phyloP scores from a whole-genome alignment of 2,329 filamentous ascomycete species.

The Ophiocordyceps camponoti-floridani region DNA sequence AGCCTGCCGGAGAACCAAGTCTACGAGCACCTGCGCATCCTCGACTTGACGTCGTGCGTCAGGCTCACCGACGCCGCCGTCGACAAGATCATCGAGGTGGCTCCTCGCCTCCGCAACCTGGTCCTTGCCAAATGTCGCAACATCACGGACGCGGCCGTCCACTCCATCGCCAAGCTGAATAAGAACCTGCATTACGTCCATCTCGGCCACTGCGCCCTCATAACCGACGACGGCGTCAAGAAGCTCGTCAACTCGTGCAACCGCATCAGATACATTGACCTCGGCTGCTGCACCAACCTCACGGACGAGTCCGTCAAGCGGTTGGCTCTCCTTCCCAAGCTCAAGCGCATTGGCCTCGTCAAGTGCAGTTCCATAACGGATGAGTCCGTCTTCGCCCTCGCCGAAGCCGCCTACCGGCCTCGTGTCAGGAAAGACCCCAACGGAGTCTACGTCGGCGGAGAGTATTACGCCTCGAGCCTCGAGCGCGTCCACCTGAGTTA shows the following conservation, averaged over 20 bases:
- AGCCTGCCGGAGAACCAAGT: constrained; percentile 48
- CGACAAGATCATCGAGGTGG: constrained; percentile 69
- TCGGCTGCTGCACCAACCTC: constrained; percentile 82
- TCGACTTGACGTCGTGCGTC: constrained; percentile 80
- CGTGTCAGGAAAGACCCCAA: constrained; percentile 29
- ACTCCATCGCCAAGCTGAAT: constrained; percentile 72
- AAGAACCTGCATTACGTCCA: constrained; percentile 97
- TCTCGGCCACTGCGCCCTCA: constrained; percentile 77
- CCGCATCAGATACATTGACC: constrained; percentile 88
- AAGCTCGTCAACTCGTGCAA: constrained; percentile 74
- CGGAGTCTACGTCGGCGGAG: constrained; percentile 28
- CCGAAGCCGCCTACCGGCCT: constrained; percentile 44
- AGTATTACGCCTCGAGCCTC: constrained; percentile 45
- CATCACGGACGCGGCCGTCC: constrained; percentile 76
- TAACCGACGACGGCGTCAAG: constrained; percentile 79
- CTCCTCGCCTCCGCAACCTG: constrained; percentile 77
- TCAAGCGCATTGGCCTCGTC: constrained; percentile 86
- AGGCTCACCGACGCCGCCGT: constrained; percentile 75
- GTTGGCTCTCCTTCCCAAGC: constrained; percentile 72
- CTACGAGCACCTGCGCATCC: constrained; percentile 79
- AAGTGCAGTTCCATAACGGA: constrained; percentile 89
- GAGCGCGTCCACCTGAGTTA: constrained; percentile 95
- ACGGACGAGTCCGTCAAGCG: constrained; percentile 77
- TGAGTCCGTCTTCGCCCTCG: constrained; percentile 68
- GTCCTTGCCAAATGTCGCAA: constrained; percentile 88